Evolutionary conservation across 1,139 yeast genomes (phyloP).

Genomic region (Sugiyamaella neomexicana): DNA sequence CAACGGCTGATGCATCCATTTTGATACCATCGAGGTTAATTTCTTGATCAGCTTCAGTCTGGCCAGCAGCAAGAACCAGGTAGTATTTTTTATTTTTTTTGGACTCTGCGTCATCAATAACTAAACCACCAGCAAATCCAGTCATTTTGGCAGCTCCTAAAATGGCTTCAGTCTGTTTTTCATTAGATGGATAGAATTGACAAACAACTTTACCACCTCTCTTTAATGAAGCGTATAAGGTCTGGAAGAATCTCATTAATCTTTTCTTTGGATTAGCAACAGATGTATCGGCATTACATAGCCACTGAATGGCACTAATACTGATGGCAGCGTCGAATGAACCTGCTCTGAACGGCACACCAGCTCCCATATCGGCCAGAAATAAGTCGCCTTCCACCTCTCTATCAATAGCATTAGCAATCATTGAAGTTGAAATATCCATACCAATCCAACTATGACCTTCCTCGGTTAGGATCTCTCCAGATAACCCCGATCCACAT

Average conservation of each 20-base stretch:
- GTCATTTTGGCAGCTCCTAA: conserved; percentile 85
- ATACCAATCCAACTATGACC: conserved; percentile 95
- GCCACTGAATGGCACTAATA: conserved; percentile 96
- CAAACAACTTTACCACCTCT: conserved; percentile 98
- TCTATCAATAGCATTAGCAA: conserved; percentile 89
- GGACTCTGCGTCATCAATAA: conserved; percentile 90
- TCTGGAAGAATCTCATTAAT: conserved; percentile 77
- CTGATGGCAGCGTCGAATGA: conserved; percentile 96
- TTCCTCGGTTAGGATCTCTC: conserved; percentile 90
- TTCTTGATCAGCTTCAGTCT: conserved; percentile 52
- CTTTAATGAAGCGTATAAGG: conserved; percentile 78
- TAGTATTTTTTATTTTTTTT: conserved; percentile 90
- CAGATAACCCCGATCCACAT: conserved; percentile 95
- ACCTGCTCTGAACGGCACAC: conserved; percentile 95
- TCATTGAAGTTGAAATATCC: conserved; percentile 96
- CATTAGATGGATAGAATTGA: conserved; percentile 93
- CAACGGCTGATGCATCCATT: conserved; percentile 62
- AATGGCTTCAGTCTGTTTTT: conserved; percentile 75
- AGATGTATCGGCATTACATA: conserved; percentile 90
- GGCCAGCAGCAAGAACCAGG: conserved; percentile 85
- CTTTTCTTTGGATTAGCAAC: conserved; percentile 85
- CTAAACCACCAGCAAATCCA: conserved; percentile 95
- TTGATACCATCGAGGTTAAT: conserved; percentile 77
- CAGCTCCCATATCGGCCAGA: conserved; percentile 88
- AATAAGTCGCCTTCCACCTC: conserved; percentile 93